phyloP scores from a whole-genome alignment of 306 rosid genomes.

The Ormosia emarginata region DNA sequence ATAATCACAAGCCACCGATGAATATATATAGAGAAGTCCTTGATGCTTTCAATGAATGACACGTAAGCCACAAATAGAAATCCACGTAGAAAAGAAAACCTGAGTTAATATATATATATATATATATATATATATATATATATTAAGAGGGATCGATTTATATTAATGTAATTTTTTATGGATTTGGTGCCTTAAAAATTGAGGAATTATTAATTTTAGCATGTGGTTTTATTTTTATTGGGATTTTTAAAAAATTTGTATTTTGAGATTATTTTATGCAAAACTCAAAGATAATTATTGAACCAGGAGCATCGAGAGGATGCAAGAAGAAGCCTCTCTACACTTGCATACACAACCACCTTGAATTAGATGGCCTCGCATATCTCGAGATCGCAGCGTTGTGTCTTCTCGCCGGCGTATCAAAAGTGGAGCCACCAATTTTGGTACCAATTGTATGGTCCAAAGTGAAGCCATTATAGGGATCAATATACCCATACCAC shows the following conservation, averaged over 20 bases:
- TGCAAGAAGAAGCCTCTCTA: conserved; percentile 59
- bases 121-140: no score
- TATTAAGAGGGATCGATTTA: no score
- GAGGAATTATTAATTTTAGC: no score
- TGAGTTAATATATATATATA: neutral
- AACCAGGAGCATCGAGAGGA: conserved; percentile 20
- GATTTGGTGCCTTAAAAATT: no score
- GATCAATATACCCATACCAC: conserved; percentile 72
- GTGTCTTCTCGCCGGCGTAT: conserved; percentile 57
- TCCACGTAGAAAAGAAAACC: neutral
- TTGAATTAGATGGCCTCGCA: conserved; percentile 41
- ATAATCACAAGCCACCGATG: neutral
- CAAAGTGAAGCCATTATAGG: conserved; percentile 74
- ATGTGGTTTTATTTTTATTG: no score
- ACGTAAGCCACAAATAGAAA: neutral
- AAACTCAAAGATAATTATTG: conserved; percentile 28
- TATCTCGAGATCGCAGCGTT: conserved; percentile 69
- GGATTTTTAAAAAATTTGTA: no score
- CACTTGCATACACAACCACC: conserved; percentile 64
- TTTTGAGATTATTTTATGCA: no score
- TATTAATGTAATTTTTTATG: no score
- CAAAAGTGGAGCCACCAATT: conserved; percentile 89
- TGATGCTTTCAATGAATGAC: neutral
- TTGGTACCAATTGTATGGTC: conserved; percentile 72
- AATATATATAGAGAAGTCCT: neutral